Percentiles rank a stretch among this genome's conserved stretches.
Evolutionary conservation across 805 yeast species (phyloP).

Genomic region (Lachancea nothofagi): DNA sequence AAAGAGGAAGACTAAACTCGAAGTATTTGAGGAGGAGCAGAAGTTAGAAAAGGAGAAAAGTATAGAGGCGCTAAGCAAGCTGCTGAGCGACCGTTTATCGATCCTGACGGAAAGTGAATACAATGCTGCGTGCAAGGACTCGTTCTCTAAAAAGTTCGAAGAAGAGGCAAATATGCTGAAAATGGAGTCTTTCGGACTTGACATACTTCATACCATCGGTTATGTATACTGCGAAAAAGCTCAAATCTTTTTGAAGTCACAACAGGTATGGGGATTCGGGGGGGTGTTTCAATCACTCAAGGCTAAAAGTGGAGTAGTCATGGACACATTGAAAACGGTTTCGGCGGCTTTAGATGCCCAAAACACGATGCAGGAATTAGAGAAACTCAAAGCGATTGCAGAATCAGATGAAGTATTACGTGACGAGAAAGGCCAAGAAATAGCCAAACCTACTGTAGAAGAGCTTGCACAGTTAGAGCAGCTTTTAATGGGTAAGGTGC

Average conservation of each 20-base stretch:
- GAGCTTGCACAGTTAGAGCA: constrained; percentile 69
- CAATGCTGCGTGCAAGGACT: constrained; percentile 53
- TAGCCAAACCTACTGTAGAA: constrained; percentile 55
- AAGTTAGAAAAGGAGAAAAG: constrained; percentile 58
- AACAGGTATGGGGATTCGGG: constrained; percentile 57
- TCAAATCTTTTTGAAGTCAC: constrained; percentile 58
- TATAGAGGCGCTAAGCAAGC: constrained; percentile 55
- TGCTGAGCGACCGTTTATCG: constrained; percentile 50
- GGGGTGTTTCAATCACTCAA: constrained; percentile 69
- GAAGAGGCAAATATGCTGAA: constrained; percentile 81
- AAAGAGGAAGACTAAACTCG: constrained; percentile 43
- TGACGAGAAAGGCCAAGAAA: constrained; percentile 46
- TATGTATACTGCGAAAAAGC: constrained; percentile 61
- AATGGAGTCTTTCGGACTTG: constrained; percentile 81
- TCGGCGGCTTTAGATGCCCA: constrained; percentile 76
- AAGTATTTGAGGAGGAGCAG: constrained; percentile 73
- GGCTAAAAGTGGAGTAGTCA: constrained; percentile 68
- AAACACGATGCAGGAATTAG: constrained; percentile 65
- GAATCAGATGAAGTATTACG: constrained; percentile 36
- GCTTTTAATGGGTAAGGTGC: constrained; percentile 68
- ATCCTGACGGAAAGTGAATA: constrained; percentile 58
- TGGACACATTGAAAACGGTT: constrained; percentile 66
- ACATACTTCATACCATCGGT: constrained; percentile 72
- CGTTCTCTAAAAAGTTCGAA: constrained; percentile 59
- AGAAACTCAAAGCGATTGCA: constrained; percentile 55